Evolutionary conservation across 2,329 filamentous ascomycete genomes (phyloP), one percentile per base, ranked within the genome.

Genomic region (Fusarium penzigii): DNA sequence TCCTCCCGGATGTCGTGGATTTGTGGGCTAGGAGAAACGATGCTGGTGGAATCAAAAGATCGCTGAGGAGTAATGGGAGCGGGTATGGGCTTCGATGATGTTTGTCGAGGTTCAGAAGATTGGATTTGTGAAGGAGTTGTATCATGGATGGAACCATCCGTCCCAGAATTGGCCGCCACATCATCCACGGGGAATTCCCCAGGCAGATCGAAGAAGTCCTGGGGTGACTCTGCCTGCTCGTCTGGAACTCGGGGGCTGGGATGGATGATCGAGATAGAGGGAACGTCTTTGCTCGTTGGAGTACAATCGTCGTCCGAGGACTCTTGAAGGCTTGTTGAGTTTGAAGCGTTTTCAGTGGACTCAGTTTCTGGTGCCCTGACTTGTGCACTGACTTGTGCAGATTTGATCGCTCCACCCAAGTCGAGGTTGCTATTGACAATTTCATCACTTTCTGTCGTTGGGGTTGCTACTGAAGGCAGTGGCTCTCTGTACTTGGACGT

Each of bases 391-490:
- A 14, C 46, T 53, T 8, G 42, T 13, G 16, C 62, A 61, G 5
- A 50, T 57, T 39, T 72, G 69, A 42, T 71, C 66, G 29, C 71
- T 7, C 7, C 20, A 25, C 20, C 71, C 1, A 70, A 71, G 39
- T 61, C 68, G 29, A 63, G 49, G 5, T 52, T 48, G 42, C 78
- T 83, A 52, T 88, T 84, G 13, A 85, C 89, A 13, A 77, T 71
- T 58, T 89, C 85, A 1, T 83, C 86, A 49, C 72, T 80, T 10
- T 82, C 84, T 65, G 92, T 87, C 16, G 87, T 80, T 2, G 85
- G 86, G 0, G 86, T 88, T 12, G 89, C 85, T 14, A 90, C 80
- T 1, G 87, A 87, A 5, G 89, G 85, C 34, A 91, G 68, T 14
- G 89, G 88, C 56, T 89, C 83, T 47, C 82, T 76, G 55, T 78